Base-by-base conservation (phyloP, 441 rosid species). In the Theobroma grandiflorum region DNA sequence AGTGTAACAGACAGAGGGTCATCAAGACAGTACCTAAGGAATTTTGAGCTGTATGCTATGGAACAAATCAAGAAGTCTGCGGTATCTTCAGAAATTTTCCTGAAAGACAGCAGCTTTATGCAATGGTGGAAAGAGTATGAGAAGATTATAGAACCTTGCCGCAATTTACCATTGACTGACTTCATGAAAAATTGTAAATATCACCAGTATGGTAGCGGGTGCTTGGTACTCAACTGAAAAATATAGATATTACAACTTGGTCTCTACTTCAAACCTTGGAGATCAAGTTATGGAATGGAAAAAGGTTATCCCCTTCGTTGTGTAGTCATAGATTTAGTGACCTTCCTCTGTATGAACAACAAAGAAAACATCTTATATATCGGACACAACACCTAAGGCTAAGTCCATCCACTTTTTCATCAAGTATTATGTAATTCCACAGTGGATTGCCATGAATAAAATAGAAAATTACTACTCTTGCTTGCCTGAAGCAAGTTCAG, bases 31-130 rank as follows among this genome's bases (percentile, higher is more conserved):
- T 69, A 73, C 8, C 84, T 92, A 8, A 8, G 12, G 6, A 0
- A 0, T 22, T 95, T 95, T 61, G 90, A 90, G 85, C 6, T 35
- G 1, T 74, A 91, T 62, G 87, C 85, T 66, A 82, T 87, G 89
- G 79, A 61, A 7, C 70, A 87, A 81, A 81, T 92, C 53, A 22
- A 15, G 58, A 79, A 81, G 14, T 86, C 83, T 70, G 84, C 84
- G 20, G 90, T 93, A 8, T 91, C 94, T 68, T 87, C 95, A 0
- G 95, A 93, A 81, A 88, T 95, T 45, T 93, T 95, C 89, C 78
- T 88, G 86, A 59, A 40, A 49, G 35, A 37, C 2, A 88, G 93
- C 82, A 93, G 90, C 83, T 92, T 91, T 79, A 95, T 89, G 96
- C 80, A 43, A 75, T 93, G 96, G 96, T 93, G 98, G 95, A 64